Evolutionary conservation across 345 rosid genomes (phyloP).

Genomic region (Durio zibethinus): DNA sequence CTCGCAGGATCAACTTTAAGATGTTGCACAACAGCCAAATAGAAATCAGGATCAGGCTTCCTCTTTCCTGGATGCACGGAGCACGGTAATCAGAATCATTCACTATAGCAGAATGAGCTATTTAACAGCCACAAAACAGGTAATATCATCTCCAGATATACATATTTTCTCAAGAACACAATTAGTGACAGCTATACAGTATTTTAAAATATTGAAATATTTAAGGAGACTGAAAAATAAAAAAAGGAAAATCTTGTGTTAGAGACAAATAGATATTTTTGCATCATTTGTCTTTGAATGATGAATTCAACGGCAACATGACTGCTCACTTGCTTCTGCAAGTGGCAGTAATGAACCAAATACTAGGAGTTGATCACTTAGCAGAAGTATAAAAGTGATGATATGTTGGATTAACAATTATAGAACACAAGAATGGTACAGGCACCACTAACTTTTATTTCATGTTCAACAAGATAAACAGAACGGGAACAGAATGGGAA

Average conservation of each 20-base stretch:
- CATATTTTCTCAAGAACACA: neutral
- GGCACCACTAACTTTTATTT: neutral
- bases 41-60: slow-evolving; percentile 82
- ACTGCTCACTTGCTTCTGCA: neutral
- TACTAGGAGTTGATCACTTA: neutral
- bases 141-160: neutral
- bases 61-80: slow-evolving; percentile 59
- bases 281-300: neutral
- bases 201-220: neutral
- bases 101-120: neutral
- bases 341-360: neutral
- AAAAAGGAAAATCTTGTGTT: neutral
- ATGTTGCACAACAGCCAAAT: slow-evolving; percentile 48
- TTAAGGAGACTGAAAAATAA: neutral
- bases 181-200: too few relatives aligned
- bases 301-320: neutral
- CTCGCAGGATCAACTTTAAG: slow-evolving; percentile 66
- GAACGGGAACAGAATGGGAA: neutral
- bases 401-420: neutral
- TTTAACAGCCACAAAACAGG: neutral
- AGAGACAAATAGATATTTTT: neutral
- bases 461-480: neutral
- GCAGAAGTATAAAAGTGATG: neutral
- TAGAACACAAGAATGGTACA: neutral
- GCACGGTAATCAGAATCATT: neutral